A percentile compares a stretch with the other conserved stretches of the same genome.
phyloP scores from a whole-genome alignment of 2,329 filamentous ascomycete genomes.

The Capronia coronata region DNA sequence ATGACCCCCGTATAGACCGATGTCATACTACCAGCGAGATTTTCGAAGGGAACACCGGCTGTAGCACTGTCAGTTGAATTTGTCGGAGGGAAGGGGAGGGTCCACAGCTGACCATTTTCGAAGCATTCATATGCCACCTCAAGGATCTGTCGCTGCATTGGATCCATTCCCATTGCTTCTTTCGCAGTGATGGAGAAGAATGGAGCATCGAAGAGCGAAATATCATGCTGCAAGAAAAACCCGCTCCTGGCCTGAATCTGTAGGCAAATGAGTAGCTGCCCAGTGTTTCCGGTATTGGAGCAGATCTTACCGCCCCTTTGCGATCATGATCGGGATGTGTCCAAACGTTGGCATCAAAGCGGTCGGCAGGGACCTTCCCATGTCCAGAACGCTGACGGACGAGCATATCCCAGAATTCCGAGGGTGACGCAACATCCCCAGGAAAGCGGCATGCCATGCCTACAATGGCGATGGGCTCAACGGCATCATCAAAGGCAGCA shows the following conservation, averaged over 20 bases:
- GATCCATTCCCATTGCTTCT: slow-evolving; percentile 10
- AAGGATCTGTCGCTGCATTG: slow-evolving; percentile 14
- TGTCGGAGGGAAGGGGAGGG: too few species aligned
- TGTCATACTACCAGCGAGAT: neutral
- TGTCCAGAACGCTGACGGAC: too few species aligned
- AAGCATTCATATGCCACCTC: slow-evolving; percentile 12
- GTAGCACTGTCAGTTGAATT: neutral
- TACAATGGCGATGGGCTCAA: slow-evolving; percentile 15
- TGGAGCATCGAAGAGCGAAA: slow-evolving; percentile 5
- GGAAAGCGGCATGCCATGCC: slow-evolving; percentile 14
- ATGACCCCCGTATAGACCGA: neutral
- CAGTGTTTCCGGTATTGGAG: too few species aligned
- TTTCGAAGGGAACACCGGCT: neutral
- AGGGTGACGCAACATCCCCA: slow-evolving; percentile 1
- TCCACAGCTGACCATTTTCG: slow-evolving; percentile 7
- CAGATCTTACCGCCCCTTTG: neutral
- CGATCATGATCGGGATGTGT: too few species aligned
- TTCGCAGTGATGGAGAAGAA: slow-evolving; percentile 8
- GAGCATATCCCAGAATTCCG: slow-evolving; percentile 10
- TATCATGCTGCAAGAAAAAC: neutral
- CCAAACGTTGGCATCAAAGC: too few species aligned
- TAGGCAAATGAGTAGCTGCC: too few species aligned
- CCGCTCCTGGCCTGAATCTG: neutral
- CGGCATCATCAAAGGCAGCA: too few species aligned
- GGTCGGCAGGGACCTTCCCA: too few species aligned